Evolutionary conservation across 768 basidiomycete genomes (phyloP).

Genomic region (Trametes cingulata): DNA sequence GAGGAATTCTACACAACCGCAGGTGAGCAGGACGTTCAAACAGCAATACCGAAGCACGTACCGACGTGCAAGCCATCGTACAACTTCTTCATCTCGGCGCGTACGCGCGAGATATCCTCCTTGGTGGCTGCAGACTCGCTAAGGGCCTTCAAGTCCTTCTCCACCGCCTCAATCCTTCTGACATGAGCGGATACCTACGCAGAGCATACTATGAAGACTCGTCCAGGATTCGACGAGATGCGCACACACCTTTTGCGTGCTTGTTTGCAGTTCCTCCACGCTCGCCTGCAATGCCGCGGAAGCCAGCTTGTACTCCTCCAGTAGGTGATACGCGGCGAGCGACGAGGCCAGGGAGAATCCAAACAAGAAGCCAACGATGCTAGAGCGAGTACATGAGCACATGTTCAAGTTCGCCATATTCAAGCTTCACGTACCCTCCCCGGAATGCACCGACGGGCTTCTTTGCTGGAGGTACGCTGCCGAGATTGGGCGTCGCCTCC

Average conservation of each 20-base stretch:
- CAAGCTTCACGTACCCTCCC: slow-evolving; percentile 38
- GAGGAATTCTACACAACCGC: slow-evolving; percentile 61
- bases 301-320: slow-evolving; percentile 89
- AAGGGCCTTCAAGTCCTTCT: slow-evolving; percentile 84
- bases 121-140: slow-evolving; percentile 66
- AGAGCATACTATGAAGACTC: neutral
- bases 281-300: slow-evolving; percentile 86
- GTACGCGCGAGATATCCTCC: slow-evolving; percentile 74
- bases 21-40: neutral
- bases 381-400: slow-evolving; percentile 29
- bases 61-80: slow-evolving; percentile 84
- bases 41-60: slow-evolving; percentile 37
- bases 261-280: slow-evolving; percentile 82
- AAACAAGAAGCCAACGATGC: slow-evolving; percentile 82
- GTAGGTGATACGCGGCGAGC: slow-evolving; percentile 80
- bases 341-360: slow-evolving; percentile 91
- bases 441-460: slow-evolving; percentile 68
- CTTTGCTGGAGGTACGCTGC: slow-evolving; percentile 57
- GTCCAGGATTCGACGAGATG: neutral
- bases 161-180: slow-evolving; percentile 80
- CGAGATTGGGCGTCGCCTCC: slow-evolving; percentile 47
- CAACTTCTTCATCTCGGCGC: slow-evolving; percentile 84
- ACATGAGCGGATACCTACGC: slow-evolving; percentile 80
- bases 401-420: neutral
- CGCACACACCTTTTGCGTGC: slow-evolving; percentile 69